A percentile compares a stretch with the other conserved stretches of the same genome.
These are phyloP conservation scores for Dimargaris verticillata DNA, from an alignment of 192 early-diverging fungal species.

Conservation along the genomic window DNA sequence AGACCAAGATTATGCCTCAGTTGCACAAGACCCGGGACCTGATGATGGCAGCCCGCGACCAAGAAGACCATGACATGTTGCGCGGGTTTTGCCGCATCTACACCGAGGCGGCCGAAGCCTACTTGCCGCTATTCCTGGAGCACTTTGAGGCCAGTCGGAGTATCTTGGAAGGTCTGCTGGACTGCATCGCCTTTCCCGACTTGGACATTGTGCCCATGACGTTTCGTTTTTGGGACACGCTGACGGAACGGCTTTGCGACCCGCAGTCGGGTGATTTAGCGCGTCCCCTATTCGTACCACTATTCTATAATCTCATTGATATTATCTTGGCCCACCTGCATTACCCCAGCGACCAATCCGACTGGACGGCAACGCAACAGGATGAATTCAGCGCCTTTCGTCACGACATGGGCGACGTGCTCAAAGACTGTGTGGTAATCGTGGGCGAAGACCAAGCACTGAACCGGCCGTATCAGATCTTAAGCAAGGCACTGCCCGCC, in stretches of 20 bases:
- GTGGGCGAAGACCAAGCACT: slow-evolving; percentile 63
- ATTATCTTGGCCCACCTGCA: slow-evolving; percentile 73
- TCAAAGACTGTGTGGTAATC: slow-evolving; percentile 85
- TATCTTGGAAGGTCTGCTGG: slow-evolving; percentile 66
- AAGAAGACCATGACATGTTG: slow-evolving; percentile 64
- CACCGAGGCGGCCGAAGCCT: slow-evolving; percentile 80
- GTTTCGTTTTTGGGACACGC: slow-evolving; percentile 76
- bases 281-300: slow-evolving; percentile 32
- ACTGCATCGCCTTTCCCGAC: slow-evolving; percentile 62
- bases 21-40: slow-evolving; percentile 20
- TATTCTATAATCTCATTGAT: slow-evolving; percentile 56
- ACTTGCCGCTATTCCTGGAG: slow-evolving; percentile 49
- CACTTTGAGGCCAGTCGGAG: slow-evolving; percentile 48
- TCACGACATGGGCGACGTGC: slow-evolving; percentile 88
- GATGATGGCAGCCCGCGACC: slow-evolving; percentile 27
- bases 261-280: slow-evolving; percentile 28
- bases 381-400: slow-evolving; percentile 96
- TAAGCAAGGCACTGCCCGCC: slow-evolving; percentile 21
- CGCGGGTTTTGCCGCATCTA: slow-evolving; percentile 76
- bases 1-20: slow-evolving; percentile 39
- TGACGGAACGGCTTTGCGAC: slow-evolving; percentile 44
- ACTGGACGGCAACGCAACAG: slow-evolving; percentile 70
- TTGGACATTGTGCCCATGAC: slow-evolving; percentile 80
- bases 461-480: slow-evolving; percentile 37
- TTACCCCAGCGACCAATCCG: slow-evolving; percentile 55